These are phyloP conservation scores for Cucurbita moschata DNA, from an alignment of 306 rosid species.

Conservation along the genomic window DNA sequence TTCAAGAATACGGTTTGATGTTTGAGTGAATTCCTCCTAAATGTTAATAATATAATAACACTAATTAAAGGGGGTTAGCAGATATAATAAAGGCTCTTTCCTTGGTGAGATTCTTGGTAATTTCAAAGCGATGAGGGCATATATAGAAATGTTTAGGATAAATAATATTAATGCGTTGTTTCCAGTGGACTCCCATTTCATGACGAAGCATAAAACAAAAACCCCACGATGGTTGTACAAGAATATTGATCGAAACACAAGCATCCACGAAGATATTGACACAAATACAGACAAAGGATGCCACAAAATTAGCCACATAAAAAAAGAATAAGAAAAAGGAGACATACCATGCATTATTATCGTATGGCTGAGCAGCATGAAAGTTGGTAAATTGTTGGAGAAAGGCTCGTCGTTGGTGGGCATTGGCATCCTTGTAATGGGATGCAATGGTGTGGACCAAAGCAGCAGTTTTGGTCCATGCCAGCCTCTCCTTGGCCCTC, in stretches of 20 bases:
- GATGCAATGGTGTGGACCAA: constrained; percentile 38
- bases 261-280: not conserved
- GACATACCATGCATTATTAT: not conserved
- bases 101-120: not conserved
- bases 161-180: not conserved
- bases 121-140: not conserved
- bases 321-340: not conserved
- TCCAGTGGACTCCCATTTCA: not conserved
- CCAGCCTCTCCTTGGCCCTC: constrained; percentile 47
- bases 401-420: constrained; percentile 26
- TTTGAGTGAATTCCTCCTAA: not conserved
- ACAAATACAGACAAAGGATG: not conserved
- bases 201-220: constrained; percentile 4
- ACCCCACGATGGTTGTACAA: not conserved
- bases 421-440: constrained; percentile 15
- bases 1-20: not conserved
- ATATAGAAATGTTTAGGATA: not conserved
- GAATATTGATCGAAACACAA: not conserved
- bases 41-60: not conserved
- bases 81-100: not conserved
- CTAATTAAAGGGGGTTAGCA: not conserved
- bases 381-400: constrained; percentile 21
- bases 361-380: not conserved
- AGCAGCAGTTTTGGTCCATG: constrained; percentile 59
- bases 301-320: not conserved